These are phyloP conservation scores for Boeremia exigua DNA, from an alignment of 2,329 filamentous ascomycete genomes.

Conservation along the genomic window DNA sequence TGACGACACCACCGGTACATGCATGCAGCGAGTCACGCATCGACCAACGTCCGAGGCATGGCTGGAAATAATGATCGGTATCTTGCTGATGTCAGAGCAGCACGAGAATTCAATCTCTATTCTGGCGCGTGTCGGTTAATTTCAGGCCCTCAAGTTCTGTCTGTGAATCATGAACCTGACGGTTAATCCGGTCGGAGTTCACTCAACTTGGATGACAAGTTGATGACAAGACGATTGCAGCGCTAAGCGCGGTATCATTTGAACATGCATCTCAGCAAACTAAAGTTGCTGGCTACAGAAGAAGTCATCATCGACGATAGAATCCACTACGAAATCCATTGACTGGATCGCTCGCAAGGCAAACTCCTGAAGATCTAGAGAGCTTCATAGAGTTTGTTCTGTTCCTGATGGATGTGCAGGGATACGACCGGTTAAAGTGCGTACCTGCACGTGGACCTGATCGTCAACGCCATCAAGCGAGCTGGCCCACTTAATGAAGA, in stretches of 20 bases:
- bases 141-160: conserved; percentile 7
- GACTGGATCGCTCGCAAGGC: neutral
- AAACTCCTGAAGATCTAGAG: conserved; percentile 22
- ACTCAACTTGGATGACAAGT: neutral
- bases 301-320: neutral
- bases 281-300: neutral
- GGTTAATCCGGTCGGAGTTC: neutral
- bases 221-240: neutral
- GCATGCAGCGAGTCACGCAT: conserved; percentile 21
- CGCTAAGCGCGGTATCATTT: neutral
- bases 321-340: neutral
- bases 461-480: conserved; percentile 27
- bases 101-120: conserved; percentile 1
- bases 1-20: conserved; percentile 6
- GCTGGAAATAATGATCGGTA: conserved; percentile 17
- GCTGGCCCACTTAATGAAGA: conserved; percentile 15
- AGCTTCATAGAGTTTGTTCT: conserved; percentile 16
- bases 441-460: conserved; percentile 28
- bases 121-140: conserved; percentile 3
- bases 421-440: conserved; percentile 27
- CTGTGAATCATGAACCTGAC: conserved; percentile 22
- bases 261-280: neutral
- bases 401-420: conserved; percentile 19
- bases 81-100: conserved; percentile 11
- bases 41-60: conserved; percentile 27